phyloP scores from a whole-genome alignment of 306 rosid genomes.

The Quercus glauca region DNA sequence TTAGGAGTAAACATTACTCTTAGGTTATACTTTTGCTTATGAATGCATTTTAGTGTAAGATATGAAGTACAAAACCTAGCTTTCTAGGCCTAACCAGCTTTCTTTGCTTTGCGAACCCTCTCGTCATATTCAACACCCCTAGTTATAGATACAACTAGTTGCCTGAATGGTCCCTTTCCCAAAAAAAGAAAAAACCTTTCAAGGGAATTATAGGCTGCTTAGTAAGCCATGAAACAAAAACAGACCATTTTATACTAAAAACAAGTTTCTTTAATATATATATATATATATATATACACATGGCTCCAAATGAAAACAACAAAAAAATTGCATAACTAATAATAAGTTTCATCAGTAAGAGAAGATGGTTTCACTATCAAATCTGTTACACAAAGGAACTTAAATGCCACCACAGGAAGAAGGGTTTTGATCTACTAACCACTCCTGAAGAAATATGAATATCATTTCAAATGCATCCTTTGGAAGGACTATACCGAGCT shows the following conservation, averaged over 20 bases:
- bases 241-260: background rate
- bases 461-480: constrained; percentile 82
- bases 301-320: too few relatives aligned
- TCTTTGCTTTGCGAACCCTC: too few relatives aligned
- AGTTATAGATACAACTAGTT: too few relatives aligned
- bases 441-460: constrained; percentile 70
- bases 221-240: background rate
- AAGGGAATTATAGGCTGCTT: background rate
- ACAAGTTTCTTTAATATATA: too few relatives aligned
- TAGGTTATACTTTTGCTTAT: too few relatives aligned
- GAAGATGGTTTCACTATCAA: background rate
- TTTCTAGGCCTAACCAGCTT: too few relatives aligned
- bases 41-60: too few relatives aligned
- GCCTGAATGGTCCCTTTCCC: too few relatives aligned
- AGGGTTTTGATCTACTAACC: constrained; percentile 44
- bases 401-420: background rate
- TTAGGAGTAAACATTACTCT: too few relatives aligned
- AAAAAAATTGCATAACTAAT: background rate
- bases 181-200: background rate
- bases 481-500: constrained; percentile 87
- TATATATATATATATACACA: too few relatives aligned
- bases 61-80: too few relatives aligned
- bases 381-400: background rate
- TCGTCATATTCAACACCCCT: too few relatives aligned
- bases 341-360: background rate